Percentiles rank a stretch among this genome's conserved stretches.
phyloP scores from a whole-genome alignment of 306 rosid species.

The Phaseolus lunatus region DNA sequence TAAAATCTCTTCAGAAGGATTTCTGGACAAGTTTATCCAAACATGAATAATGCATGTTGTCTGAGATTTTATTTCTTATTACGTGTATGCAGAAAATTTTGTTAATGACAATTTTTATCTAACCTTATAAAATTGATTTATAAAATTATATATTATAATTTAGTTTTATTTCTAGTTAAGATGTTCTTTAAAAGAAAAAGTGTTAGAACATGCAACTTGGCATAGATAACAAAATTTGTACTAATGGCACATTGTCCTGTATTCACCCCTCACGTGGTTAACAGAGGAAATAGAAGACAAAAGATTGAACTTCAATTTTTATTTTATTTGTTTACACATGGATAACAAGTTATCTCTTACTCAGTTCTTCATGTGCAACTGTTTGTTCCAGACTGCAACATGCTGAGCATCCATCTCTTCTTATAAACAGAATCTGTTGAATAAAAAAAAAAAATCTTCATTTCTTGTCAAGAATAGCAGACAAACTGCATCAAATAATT shows the following conservation, averaged over 20 bases:
- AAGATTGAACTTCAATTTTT: slow-evolving; percentile 22
- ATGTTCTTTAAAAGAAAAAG: too few species aligned
- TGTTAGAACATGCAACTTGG: slow-evolving; percentile 26
- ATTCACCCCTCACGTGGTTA: slow-evolving; percentile 40
- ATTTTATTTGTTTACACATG: slow-evolving; percentile 36
- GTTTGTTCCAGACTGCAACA: slow-evolving; percentile 41
- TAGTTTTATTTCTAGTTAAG: too few species aligned
- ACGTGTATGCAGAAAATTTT: too few species aligned
- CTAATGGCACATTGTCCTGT: slow-evolving; percentile 33
- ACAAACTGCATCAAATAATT: slow-evolving; percentile 12
- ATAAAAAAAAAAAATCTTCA: slow-evolving; percentile 24
- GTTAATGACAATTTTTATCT: too few species aligned
- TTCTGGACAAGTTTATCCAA: too few species aligned
- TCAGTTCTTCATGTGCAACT: slow-evolving; percentile 46
- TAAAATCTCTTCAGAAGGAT: too few species aligned
- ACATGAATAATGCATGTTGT: too few species aligned
- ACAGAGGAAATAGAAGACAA: slow-evolving; percentile 40
- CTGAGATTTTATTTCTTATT: too few species aligned
- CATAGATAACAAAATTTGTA: slow-evolving; percentile 37
- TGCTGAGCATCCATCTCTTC: slow-evolving; percentile 34
- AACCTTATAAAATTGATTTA: too few species aligned
- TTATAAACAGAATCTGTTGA: slow-evolving; percentile 37
- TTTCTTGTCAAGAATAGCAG: slow-evolving; percentile 15
- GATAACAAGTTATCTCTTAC: slow-evolving; percentile 30
- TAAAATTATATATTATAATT: too few species aligned